These are phyloP conservation scores for Calamus simplicifolius DNA, from an alignment of 176 grass and related monocot genomes.

Conservation along the genomic window DNA sequence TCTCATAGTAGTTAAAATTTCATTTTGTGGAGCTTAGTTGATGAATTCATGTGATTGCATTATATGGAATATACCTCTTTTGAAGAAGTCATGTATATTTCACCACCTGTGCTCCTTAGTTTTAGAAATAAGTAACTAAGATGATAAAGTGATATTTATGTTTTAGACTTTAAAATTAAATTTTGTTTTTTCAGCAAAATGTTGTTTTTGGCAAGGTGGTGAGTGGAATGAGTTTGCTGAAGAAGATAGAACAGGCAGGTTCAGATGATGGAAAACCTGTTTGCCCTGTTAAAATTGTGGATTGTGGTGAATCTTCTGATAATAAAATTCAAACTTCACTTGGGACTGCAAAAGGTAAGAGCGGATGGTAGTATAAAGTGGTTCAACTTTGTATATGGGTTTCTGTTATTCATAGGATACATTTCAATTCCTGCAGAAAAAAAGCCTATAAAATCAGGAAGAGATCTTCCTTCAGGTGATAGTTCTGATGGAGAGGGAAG, in stretches of 20 bases:
- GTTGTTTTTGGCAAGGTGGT: constrained; percentile 72
- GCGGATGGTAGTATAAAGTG: not conserved
- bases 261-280: constrained; percentile 34
- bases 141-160: not conserved
- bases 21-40: no score
- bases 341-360: constrained; percentile 43
- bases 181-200: constrained; percentile 54
- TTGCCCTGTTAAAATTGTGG: constrained; percentile 49
- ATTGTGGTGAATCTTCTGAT: constrained; percentile 55
- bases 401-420: not conserved
- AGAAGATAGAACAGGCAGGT: constrained; percentile 51
- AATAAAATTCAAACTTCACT: constrained; percentile 26
- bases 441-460: constrained; percentile 19
- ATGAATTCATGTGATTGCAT: no score
- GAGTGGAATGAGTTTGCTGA: constrained; percentile 36
- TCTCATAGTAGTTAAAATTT: no score
- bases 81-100: no score
- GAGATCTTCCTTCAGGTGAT: constrained; percentile 3
- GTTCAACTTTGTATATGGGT: not conserved
- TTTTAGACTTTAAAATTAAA: constrained; percentile 10
- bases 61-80: no score
- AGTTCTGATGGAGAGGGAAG: constrained; percentile 28
- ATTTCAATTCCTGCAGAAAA: constrained; percentile 37
- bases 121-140: no score
- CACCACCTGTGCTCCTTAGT: no score